phyloP scores from a whole-genome alignment of 2,329 filamentous ascomycete species.

The Aplosporella prunicola region DNA sequence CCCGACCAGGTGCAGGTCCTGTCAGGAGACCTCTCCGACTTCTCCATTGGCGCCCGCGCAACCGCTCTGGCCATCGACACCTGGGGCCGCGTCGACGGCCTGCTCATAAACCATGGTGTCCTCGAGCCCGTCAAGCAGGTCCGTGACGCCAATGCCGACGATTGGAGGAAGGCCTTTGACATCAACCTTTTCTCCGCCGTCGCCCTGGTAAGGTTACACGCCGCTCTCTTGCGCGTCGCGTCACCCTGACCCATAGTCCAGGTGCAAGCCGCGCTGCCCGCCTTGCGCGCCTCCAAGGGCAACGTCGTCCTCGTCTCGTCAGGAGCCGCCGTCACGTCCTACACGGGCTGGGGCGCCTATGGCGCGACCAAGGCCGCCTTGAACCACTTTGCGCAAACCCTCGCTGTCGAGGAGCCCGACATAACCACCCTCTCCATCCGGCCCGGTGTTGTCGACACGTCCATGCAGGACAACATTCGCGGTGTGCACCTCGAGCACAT shows the following conservation, averaged over 20 bases:
- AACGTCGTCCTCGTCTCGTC: slow-evolving; percentile 68
- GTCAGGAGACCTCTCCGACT: slow-evolving; percentile 48
- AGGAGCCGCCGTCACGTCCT: slow-evolving; percentile 57
- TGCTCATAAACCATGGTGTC: slow-evolving; percentile 82
- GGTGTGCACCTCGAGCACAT: slow-evolving; percentile 57
- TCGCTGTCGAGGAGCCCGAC: slow-evolving; percentile 67
- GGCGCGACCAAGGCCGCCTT: slow-evolving; percentile 74
- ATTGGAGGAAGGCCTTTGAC: slow-evolving; percentile 70
- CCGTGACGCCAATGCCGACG: slow-evolving; percentile 55
- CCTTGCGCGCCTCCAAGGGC: slow-evolving; percentile 59
- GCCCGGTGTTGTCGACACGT: slow-evolving; percentile 77
- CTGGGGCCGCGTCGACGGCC: slow-evolving; percentile 66
- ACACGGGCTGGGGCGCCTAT: slow-evolving; percentile 65
- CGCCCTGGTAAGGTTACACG: slow-evolving; percentile 50
- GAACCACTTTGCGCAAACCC: slow-evolving; percentile 66
- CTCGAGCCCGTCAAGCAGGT: slow-evolving; percentile 67
- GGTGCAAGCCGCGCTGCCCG: slow-evolving; percentile 61
- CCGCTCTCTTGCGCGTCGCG: slow-evolving; percentile 20
- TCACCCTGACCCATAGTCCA: slow-evolving; percentile 26
- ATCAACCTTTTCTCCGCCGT: slow-evolving; percentile 81
- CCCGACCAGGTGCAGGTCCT: slow-evolving; percentile 46
- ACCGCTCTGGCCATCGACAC: slow-evolving; percentile 55
- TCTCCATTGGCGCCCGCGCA: slow-evolving; percentile 48
- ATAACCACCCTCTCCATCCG: slow-evolving; percentile 64
- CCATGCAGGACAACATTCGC: slow-evolving; percentile 79